Percentiles rank a stretch among this genome's conserved stretches.
These are phyloP conservation scores for Cornus suecica DNA, from an alignment of 148 eudicot species.

Conservation along the genomic window DNA sequence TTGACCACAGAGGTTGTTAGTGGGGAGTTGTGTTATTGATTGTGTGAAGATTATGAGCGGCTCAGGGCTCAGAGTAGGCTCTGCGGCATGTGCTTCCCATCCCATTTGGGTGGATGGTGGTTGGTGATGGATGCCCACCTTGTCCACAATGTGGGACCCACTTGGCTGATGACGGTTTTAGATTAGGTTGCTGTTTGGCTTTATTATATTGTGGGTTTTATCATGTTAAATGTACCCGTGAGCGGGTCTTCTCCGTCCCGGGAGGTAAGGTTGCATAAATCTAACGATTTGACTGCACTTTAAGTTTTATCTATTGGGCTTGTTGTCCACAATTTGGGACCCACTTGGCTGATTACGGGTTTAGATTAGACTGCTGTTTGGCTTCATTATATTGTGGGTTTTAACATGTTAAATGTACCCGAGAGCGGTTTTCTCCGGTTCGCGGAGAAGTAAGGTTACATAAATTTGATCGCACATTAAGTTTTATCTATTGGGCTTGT, in stretches of 20 bases:
- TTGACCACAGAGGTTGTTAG: slow-evolving; percentile 38
- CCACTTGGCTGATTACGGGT: slow-evolving; percentile 9
- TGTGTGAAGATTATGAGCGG: slow-evolving; percentile 31
- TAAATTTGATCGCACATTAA: slow-evolving; percentile 10
- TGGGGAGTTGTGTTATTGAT: slow-evolving; percentile 29
- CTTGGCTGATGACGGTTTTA: slow-evolving; percentile 1
- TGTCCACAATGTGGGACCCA: slow-evolving; percentile 4
- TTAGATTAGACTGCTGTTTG: slow-evolving; percentile 2
- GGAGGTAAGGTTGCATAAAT: not conserved
- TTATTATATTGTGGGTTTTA: slow-evolving; percentile 7
- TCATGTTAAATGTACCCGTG: slow-evolving; percentile 9
- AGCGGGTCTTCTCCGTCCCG: not conserved
- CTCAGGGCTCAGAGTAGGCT: slow-evolving; percentile 37
- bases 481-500: slow-evolving; percentile 16
- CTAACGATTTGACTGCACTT: slow-evolving; percentile 12
- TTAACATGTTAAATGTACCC: slow-evolving; percentile 8
- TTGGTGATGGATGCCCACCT: slow-evolving; percentile 33
- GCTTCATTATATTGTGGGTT: slow-evolving; percentile 9
- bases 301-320: slow-evolving; percentile 14
- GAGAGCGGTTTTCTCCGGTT: not conserved
- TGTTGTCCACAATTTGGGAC: not conserved
- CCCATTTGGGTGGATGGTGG: slow-evolving; percentile 36
- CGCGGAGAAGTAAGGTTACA: not conserved
- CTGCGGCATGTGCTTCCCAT: slow-evolving; percentile 47
- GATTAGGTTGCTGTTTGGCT: slow-evolving; percentile 3